Conservation (phyloP, 441 rosid genomes). For the Gossypium lobatum region DNA sequence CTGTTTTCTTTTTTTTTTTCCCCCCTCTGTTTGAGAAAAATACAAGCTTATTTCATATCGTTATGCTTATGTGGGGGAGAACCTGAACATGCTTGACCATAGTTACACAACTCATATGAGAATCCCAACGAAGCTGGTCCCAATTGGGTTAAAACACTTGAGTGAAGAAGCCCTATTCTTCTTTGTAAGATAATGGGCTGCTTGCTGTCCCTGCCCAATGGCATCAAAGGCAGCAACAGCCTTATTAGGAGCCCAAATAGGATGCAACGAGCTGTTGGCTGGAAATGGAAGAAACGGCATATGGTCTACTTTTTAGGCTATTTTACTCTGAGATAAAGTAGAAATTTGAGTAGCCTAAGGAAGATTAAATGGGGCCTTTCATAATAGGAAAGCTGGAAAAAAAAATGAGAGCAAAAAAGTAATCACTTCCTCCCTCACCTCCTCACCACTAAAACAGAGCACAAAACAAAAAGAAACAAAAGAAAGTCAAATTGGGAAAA, state of each 20-base stretch:
- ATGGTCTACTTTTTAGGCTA: conserved; percentile 9
- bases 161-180: neutral
- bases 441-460: conserved; percentile 5
- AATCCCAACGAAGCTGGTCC: neutral
- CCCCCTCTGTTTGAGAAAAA: neutral
- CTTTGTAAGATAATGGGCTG: neutral
- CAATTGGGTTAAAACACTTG: neutral
- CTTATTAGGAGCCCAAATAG: neutral
- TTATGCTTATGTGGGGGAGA: neutral
- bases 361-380: conserved; percentile 15
- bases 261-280: conserved; percentile 13
- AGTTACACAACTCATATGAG: neutral
- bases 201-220: neutral
- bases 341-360: neutral
- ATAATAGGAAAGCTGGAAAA: neutral
- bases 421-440: neutral
- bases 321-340: neutral
- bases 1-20: too few relatives aligned
- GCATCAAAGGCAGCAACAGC: neutral
- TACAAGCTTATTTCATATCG: neutral
- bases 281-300: conserved; percentile 17
- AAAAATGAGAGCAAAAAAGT: conserved; percentile 20
- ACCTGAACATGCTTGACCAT: neutral
- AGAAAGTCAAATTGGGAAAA: neutral
- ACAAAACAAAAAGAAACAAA: conserved; percentile 19